A percentile compares a stretch with the other conserved stretches of the same genome.
These are phyloP conservation scores for Lactarius deliciosus DNA, from an alignment of 768 basidiomycete genomes.

Conservation along the genomic window DNA sequence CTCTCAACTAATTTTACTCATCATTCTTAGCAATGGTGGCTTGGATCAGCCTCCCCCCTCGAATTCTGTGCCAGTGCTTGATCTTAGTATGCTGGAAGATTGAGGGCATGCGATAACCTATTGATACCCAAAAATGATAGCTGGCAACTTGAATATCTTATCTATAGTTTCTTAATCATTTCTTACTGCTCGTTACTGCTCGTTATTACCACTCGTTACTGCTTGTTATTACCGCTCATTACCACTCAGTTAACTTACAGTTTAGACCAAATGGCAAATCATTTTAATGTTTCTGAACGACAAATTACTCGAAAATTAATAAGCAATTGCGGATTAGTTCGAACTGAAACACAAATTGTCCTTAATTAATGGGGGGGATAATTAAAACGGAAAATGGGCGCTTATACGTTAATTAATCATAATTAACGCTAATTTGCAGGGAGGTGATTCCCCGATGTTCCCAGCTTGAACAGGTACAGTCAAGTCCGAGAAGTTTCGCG, in stretches of 20 bases:
- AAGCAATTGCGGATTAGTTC: too few species aligned
- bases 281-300: neutral
- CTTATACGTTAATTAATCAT: neutral
- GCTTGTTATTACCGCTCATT: too few species aligned
- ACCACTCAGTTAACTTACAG: too few species aligned
- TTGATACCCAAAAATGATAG: too few species aligned
- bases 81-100: neutral
- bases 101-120: neutral
- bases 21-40: neutral
- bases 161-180: too few species aligned
- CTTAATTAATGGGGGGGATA: neutral
- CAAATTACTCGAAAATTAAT: neutral
- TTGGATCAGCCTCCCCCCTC: too few species aligned
- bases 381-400: neutral
- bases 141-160: too few species aligned
- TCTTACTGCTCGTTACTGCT: too few species aligned
- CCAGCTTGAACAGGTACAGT: neutral
- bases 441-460: neutral
- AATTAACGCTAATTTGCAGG: neutral
- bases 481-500: neutral
- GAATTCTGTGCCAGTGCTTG: neutral
- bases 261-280: too few species aligned
- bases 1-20: neutral
- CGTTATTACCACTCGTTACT: too few species aligned
- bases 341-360: neutral